These are phyloP conservation scores for Sanghuangporus sanghuang DNA, from an alignment of 1,284 basidiomycete genomes.

Conservation along the genomic window DNA sequence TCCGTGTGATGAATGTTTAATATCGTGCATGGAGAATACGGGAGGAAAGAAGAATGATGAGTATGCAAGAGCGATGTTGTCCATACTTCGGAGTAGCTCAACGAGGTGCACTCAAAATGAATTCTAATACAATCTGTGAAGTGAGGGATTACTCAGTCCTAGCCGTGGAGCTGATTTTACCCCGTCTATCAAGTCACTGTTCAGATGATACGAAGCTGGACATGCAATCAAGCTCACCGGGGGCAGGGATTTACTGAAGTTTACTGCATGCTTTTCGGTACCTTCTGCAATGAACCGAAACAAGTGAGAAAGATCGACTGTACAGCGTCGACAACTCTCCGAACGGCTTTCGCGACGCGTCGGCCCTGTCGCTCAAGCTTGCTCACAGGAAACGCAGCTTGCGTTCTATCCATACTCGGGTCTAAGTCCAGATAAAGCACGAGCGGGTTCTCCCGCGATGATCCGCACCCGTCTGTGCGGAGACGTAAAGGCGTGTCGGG, in stretches of 20 bases:
- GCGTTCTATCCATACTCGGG: conserved; percentile 10
- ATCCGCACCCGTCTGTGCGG: background rate
- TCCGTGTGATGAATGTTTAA: background rate
- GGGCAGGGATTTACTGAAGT: background rate
- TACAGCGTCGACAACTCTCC: background rate
- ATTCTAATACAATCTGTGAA: background rate
- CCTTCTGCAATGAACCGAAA: conserved; percentile 11
- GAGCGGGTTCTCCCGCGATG: conserved; percentile 5
- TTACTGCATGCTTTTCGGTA: conserved; percentile 14
- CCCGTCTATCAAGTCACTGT: background rate
- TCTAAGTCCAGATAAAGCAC: conserved; percentile 11
- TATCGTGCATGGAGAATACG: background rate
- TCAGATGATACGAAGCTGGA: background rate
- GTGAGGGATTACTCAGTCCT: background rate
- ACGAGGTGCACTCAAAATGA: background rate
- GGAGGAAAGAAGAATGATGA: background rate
- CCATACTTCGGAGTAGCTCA: background rate
- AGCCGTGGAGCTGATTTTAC: background rate
- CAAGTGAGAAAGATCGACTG: background rate
- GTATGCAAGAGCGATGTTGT: background rate
- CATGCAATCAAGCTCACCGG: background rate
- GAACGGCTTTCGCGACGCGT: background rate
- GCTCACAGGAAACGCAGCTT: background rate
- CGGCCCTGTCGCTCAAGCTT: conserved; percentile 5
- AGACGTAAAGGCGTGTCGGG: conserved; percentile 2